phyloP scores from a whole-genome alignment of 805 yeast genomes.

The Candida xyloterini region DNA sequence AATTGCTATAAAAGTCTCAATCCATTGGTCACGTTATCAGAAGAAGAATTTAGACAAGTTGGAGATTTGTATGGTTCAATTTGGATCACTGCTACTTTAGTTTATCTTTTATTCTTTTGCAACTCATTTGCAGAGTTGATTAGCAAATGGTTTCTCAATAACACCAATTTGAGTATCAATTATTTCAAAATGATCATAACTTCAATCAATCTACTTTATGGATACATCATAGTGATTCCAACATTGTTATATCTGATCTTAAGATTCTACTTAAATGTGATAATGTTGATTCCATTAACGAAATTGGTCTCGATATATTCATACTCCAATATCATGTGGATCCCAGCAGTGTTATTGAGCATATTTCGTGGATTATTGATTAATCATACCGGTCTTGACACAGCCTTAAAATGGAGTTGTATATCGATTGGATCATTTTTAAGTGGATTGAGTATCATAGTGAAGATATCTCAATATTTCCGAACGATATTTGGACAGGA shows the following conservation, averaged over 20 bases:
- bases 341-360: constrained; percentile 69
- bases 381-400: constrained; percentile 42
- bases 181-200: constrained; percentile 65
- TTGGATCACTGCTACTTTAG: constrained; percentile 86
- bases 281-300: constrained; percentile 45
- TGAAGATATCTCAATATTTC: constrained; percentile 43
- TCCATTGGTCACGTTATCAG: constrained; percentile 41
- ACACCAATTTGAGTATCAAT: constrained; percentile 38
- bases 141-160: constrained; percentile 45
- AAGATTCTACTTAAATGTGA: constrained; percentile 52
- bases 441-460: constrained; percentile 54
- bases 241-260: constrained; percentile 47
- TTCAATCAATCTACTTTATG: constrained; percentile 69
- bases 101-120: constrained; percentile 70
- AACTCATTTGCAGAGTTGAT: constrained; percentile 66
- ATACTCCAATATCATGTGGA: constrained; percentile 79
- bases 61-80: constrained; percentile 85
- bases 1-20: constrained; percentile 57
- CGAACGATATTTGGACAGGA: constrained; percentile 33
- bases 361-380: constrained; percentile 55
- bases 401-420: constrained; percentile 58
- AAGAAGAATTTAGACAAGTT: constrained; percentile 37
- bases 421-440: constrained; percentile 58
- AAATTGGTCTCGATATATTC: constrained; percentile 76
- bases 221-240: constrained; percentile 72